Evolutionary conservation across 1,284 basidiomycete species (phyloP).

Genomic region (Xerocomus minutiporus): DNA sequence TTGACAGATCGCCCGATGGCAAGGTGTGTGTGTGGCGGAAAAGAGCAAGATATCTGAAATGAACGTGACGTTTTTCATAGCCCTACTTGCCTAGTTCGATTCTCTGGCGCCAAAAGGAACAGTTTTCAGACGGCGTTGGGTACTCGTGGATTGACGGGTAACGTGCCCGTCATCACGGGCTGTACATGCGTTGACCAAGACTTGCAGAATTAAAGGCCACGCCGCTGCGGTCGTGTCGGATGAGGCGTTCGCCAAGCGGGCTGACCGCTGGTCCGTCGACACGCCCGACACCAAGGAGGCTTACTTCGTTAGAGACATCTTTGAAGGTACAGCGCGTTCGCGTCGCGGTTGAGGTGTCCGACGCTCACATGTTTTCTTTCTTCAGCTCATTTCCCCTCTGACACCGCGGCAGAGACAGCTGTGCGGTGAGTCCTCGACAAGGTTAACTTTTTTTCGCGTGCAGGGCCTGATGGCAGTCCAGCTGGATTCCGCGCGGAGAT

Average conservation of each 20-base stretch:
- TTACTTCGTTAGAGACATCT: constrained; percentile 91
- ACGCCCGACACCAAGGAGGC: constrained; percentile 98
- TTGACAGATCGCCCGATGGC: constrained; percentile 83
- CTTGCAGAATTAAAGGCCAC: constrained; percentile 81
- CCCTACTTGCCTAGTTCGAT: constrained; percentile 94
- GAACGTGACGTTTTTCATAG: constrained; percentile 36
- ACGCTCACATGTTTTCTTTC: constrained; percentile 5
- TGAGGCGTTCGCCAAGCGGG: constrained; percentile 72
- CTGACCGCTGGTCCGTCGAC: constrained; percentile 75
- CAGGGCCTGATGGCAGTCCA: constrained; percentile 28
- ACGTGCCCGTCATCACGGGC: constrained; percentile 20
- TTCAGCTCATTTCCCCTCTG: constrained; percentile 74
- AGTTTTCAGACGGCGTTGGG: constrained; percentile 98
- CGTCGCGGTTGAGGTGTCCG: constrained; percentile 13
- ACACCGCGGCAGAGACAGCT: constrained; percentile 88
- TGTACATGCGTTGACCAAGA: not conserved
- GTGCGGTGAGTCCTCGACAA: constrained; percentile 60
- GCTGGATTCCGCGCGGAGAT: constrained; percentile 90
- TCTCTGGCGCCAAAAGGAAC: constrained; percentile 99
- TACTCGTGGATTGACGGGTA: constrained; percentile 99
- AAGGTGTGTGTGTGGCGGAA: constrained; percentile 47
- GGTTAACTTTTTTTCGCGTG: constrained; percentile 16
- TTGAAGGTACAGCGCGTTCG: constrained; percentile 61
- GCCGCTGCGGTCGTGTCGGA: constrained; percentile 77
- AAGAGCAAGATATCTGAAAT: not conserved